A percentile compares a stretch with the other conserved stretches of the same genome.
Conservation (phyloP, 768 basidiomycete genomes). For the Psilocybe subaeruginosa region DNA sequence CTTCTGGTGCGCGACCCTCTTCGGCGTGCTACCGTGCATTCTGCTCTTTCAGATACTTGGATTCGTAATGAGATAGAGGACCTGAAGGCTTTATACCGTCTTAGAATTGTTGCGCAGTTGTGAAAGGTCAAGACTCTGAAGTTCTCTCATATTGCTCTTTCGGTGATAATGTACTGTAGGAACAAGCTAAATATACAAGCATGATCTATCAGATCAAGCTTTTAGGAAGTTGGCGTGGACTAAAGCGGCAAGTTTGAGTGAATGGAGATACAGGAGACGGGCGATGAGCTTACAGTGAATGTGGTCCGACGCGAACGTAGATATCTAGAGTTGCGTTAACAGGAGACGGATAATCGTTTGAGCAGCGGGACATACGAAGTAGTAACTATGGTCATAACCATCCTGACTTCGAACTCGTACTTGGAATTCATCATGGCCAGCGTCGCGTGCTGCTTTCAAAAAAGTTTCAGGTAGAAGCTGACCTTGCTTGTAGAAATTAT, state of each 20-base stretch:
- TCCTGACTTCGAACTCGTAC: constrained; percentile 80
- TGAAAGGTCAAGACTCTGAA: not conserved
- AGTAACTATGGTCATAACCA: constrained; percentile 90
- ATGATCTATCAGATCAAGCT: constrained; percentile 44
- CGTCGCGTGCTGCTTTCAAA: constrained; percentile 71
- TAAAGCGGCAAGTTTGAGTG: constrained; percentile 30
- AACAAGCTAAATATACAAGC: not conserved
- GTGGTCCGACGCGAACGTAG: constrained; percentile 89
- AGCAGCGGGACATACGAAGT: constrained; percentile 56
- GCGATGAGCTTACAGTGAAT: constrained; percentile 68
- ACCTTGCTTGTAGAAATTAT: constrained; percentile 82
- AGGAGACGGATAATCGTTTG: not conserved
- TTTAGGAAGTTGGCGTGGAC: constrained; percentile 92
- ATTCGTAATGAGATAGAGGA: constrained; percentile 64
- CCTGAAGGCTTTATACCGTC: constrained; percentile 62
- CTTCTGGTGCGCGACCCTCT: constrained; percentile 62
- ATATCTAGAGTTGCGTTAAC: constrained; percentile 55
- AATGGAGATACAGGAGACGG: constrained; percentile 14
- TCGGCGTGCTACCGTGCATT: constrained; percentile 63
- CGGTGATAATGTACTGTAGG: not conserved
- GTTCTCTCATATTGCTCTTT: constrained; percentile 9
- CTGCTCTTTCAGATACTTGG: constrained; percentile 68
- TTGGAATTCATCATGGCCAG: constrained; percentile 72
- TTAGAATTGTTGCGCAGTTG: constrained; percentile 41
- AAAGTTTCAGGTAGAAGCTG: constrained; percentile 94